Percentiles rank a stretch among this genome's conserved stretches.
phyloP scores from a whole-genome alignment of 495 filamentous ascomycete genomes.

The Paragyromitra xinjiangensis region DNA sequence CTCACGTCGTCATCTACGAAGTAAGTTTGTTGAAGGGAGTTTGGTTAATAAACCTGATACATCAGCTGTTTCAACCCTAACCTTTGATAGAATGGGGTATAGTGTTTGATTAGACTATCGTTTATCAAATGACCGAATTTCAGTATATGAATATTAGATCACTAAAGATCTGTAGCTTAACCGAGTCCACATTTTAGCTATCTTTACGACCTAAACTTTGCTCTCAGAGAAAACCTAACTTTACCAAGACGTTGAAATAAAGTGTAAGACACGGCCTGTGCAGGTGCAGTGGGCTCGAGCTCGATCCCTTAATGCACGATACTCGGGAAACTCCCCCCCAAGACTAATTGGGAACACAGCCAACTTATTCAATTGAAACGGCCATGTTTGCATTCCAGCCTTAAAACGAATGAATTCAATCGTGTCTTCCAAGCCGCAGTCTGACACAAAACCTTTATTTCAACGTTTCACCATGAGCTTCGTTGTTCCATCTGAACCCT shows the following conservation, averaged over 20 bases:
- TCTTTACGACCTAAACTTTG: not conserved
- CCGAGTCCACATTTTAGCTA: not conserved
- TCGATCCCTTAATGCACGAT: constrained; percentile 25
- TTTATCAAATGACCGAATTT: not conserved
- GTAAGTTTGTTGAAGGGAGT: not conserved
- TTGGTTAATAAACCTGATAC: not conserved
- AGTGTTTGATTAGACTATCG: not conserved
- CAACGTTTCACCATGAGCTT: constrained; percentile 48
- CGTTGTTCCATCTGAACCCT: constrained; percentile 27
- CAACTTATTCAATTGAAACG: constrained; percentile 28
- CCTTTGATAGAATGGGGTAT: not conserved
- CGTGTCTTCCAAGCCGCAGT: constrained; percentile 15
- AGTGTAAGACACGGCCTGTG: constrained; percentile 47
- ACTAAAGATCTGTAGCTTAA: not conserved
- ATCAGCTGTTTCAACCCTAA: not conserved
- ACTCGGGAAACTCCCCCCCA: constrained; percentile 11
- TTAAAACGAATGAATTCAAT: not conserved
- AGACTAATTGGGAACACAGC: constrained; percentile 45
- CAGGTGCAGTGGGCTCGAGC: constrained; percentile 49
- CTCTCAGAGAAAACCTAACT: constrained; percentile 6
- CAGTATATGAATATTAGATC: not conserved
- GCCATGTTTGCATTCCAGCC: constrained; percentile 20
- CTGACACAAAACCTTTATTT: constrained; percentile 51
- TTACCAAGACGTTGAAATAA: constrained; percentile 47
- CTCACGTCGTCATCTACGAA: not conserved